Conservation (phyloP, 2,329 filamentous ascomycete species). For the Alternaria triticimaculans region DNA sequence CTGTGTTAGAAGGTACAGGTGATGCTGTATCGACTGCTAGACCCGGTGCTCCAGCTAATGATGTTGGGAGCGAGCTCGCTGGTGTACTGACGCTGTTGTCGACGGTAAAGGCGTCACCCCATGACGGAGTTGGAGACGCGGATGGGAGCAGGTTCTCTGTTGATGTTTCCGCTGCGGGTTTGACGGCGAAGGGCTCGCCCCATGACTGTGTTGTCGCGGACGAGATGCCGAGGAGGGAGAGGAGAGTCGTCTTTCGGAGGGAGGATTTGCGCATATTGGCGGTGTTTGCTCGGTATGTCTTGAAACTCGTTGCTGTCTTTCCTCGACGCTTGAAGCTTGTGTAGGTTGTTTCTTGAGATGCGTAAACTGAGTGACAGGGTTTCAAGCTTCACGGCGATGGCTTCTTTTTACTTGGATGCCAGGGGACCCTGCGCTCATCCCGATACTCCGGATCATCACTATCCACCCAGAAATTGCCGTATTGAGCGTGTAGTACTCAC, state of each 20-base stretch:
- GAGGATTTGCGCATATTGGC: slow-evolving; percentile 19
- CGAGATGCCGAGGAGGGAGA: slow-evolving; percentile 20
- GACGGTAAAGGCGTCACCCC: slow-evolving; percentile 13
- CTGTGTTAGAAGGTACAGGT: background rate
- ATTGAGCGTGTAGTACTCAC: background rate
- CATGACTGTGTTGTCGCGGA: slow-evolving; percentile 20
- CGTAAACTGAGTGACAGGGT: background rate
- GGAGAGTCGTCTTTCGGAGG: slow-evolving; percentile 10
- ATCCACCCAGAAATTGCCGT: background rate
- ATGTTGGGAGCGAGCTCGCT: background rate
- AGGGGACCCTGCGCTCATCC: background rate
- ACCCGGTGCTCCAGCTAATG: background rate
- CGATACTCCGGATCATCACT: background rate
- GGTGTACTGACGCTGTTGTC: slow-evolving; percentile 2
- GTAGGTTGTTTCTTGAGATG: background rate
- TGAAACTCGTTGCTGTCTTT: background rate
- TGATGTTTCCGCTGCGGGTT: slow-evolving; percentile 14
- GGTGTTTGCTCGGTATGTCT: background rate
- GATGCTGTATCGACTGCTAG: slow-evolving; percentile 2
- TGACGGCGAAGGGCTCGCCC: slow-evolving; percentile 24
- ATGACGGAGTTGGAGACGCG: background rate
- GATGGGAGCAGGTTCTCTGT: slow-evolving; percentile 12
- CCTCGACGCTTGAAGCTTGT: background rate
- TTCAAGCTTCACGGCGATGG: background rate
- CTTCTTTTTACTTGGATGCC: background rate